Conservation (phyloP, 176 grass and related monocot species). For the Olyra latifolia region DNA sequence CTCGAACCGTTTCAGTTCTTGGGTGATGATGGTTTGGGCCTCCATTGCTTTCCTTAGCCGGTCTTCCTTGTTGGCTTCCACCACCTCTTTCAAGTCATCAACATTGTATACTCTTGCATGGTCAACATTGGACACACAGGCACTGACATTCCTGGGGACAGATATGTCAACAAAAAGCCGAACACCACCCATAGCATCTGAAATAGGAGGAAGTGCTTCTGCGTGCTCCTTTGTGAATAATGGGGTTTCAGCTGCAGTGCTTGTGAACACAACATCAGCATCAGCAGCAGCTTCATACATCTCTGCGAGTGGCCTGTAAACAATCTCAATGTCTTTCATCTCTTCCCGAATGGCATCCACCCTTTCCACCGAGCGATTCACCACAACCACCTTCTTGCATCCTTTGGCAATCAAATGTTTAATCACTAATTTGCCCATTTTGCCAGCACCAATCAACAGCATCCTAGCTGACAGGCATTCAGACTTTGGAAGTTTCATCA, state of each 20-base stretch:
- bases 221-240: conserved; percentile 70
- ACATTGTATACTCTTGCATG: conserved; percentile 64
- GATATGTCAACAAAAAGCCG: conserved; percentile 85
- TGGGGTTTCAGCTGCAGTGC: conserved; percentile 77
- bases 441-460: conserved; percentile 81
- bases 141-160: conserved; percentile 76
- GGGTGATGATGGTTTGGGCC: conserved; percentile 65
- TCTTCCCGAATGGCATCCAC: conserved; percentile 70
- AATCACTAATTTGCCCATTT: conserved; percentile 91
- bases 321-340: conserved; percentile 77
- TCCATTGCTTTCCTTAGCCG: conserved; percentile 80
- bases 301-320: conserved; percentile 71
- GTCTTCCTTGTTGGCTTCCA: conserved; percentile 91
- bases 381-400: conserved; percentile 80
- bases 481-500: conserved; percentile 82
- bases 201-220: conserved; percentile 47
- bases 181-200: conserved; percentile 50
- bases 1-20: conserved; percentile 73
- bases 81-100: conserved; percentile 88
- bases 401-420: conserved; percentile 88
- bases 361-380: conserved; percentile 86
- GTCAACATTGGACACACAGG: conserved; percentile 54
- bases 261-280: conserved; percentile 77
- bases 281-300: conserved; percentile 69
- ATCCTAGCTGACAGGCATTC: conserved; percentile 61